phyloP scores from a whole-genome alignment of 1,284 basidiomycete species.

The Puccinia triticina region DNA sequence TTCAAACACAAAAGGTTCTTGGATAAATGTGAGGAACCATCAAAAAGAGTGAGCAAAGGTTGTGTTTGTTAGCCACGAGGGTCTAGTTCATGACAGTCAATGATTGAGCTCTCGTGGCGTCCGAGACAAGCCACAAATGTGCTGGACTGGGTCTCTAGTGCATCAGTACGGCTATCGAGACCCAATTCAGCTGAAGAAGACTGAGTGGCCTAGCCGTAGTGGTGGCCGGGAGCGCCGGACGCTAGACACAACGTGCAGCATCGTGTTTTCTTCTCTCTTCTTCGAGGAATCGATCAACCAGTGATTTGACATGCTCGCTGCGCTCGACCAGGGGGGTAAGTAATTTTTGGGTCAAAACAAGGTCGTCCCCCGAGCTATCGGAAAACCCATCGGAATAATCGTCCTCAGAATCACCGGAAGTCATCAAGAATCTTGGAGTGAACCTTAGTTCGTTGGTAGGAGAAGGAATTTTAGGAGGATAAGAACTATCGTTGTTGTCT shows the following conservation, averaged over 20 bases:
- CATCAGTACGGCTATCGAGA: neutral
- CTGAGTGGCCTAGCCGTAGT: neutral
- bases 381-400: constrained; percentile 22
- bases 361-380: neutral
- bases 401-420: constrained; percentile 16
- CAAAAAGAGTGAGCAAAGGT: neutral
- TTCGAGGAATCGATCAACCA: constrained; percentile 6
- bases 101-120: neutral
- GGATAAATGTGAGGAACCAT: too few species aligned
- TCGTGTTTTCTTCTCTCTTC: constrained; percentile 18
- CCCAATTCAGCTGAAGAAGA: neutral
- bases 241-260: constrained; percentile 8
- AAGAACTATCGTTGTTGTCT: neutral
- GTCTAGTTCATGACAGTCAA: neutral
- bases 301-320: constrained; percentile 5
- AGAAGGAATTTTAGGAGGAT: constrained; percentile 27
- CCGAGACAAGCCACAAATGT: neutral
- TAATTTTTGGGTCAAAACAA: neutral
- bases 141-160: constrained; percentile 11
- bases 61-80: neutral
- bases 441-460: constrained; percentile 9
- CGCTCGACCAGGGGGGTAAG: neutral
- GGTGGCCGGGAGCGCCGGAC: constrained; percentile 6
- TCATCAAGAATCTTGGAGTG: constrained; percentile 21
- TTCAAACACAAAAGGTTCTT: neutral